Conservation (phyloP, 306 rosid genomes). For the Calophaca sinica region DNA sequence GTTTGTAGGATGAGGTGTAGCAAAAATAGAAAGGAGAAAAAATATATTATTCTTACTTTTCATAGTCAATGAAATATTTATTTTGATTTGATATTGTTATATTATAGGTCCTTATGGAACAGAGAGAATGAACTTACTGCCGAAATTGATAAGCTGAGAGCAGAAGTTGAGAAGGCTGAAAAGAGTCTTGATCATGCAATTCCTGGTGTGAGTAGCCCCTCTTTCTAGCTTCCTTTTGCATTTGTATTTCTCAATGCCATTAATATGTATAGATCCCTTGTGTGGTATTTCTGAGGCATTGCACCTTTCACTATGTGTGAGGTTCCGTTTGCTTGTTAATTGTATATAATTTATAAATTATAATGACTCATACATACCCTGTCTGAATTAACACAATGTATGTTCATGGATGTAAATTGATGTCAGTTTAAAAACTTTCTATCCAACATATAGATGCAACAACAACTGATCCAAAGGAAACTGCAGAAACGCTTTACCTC, state of each 20-base stretch:
- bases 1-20: background rate
- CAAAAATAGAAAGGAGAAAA: conserved; percentile 17
- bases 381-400: background rate
- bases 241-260: conserved; percentile 38
- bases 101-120: conserved; percentile 78
- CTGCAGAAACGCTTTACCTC: background rate
- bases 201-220: conserved; percentile 85
- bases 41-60: conserved; percentile 4
- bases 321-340: conserved; percentile 16
- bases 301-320: conserved; percentile 3
- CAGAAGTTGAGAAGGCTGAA: conserved; percentile 95
- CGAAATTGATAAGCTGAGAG: conserved; percentile 87
- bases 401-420: background rate
- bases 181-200: conserved; percentile 98
- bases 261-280: conserved; percentile 31
- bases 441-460: too few relatives aligned
- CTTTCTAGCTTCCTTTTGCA: conserved; percentile 43
- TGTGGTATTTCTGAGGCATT: conserved; percentile 1
- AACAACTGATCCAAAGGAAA: too few relatives aligned
- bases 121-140: conserved; percentile 77
- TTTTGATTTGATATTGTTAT: conserved; percentile 31
- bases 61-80: conserved; percentile 13
- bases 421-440: conserved; percentile 2
- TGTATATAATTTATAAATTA: background rate
- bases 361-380: conserved; percentile 14